Conservation (phyloP, 2,329 filamentous ascomycete genomes). For the Trichoderma atrobrunneum region DNA sequence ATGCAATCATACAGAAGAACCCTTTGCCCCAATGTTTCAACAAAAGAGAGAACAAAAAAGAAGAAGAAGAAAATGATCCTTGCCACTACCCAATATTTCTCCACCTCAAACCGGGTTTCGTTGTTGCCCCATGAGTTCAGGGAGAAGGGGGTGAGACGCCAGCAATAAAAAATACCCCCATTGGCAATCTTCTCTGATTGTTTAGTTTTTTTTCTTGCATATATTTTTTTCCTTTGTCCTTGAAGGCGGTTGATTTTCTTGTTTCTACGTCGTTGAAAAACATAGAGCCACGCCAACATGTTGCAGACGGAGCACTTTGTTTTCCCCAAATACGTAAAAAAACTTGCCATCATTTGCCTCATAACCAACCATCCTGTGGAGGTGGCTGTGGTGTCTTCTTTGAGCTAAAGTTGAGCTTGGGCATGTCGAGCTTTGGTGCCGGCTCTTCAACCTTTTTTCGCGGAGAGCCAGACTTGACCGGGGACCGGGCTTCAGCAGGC, state of each 20-base stretch:
- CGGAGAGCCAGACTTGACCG: conserved; percentile 33
- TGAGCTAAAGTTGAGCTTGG: conserved; percentile 51
- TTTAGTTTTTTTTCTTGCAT: background rate
- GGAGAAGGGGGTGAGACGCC: conserved; percentile 2
- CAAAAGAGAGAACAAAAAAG: conserved; percentile 23
- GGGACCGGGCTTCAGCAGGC: conserved; percentile 31
- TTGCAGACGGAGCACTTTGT: background rate
- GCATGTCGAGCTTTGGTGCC: conserved; percentile 61
- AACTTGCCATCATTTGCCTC: conserved; percentile 3
- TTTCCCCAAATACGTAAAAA: background rate
- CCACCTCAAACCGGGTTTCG: background rate
- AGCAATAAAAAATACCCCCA: conserved; percentile 11
- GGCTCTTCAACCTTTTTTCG: conserved; percentile 49
- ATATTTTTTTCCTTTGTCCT: background rate
- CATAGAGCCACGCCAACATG: background rate
- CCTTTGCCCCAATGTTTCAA: conserved; percentile 26
- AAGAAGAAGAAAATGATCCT: background rate
- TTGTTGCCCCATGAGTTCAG: background rate
- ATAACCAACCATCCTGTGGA: conserved; percentile 34
- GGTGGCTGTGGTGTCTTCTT: conserved; percentile 32
- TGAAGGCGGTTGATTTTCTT: background rate
- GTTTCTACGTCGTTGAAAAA: background rate
- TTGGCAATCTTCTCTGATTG: conserved; percentile 1
- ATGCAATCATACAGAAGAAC: conserved; percentile 34
- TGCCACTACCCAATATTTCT: conserved; percentile 15